Evolutionary conservation across 441 rosid species (phyloP), one percentile per base, ranked within the genome.

Genomic region (Bocquillonia castaneifolia): DNA sequence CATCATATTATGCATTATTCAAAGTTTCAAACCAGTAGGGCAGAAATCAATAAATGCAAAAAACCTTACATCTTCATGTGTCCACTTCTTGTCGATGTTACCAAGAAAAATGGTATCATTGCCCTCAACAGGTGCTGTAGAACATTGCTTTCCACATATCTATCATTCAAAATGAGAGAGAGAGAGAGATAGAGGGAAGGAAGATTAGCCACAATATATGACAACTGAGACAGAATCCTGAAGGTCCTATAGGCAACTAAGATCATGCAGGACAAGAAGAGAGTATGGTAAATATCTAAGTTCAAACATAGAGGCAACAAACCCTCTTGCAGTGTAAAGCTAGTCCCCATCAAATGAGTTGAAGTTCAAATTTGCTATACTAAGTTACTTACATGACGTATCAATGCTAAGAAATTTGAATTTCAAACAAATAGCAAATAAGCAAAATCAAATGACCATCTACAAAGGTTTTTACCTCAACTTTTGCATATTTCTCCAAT

Each of bases 71-170:
- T 78, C 79, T 62, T 60, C 74, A 32, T 64, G 63, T 63, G 34
- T 72, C 81, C 81, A 78, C 44, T 68, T 72, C 74, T 68, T 78
- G 74, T 71, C 75, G 66, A 78, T 75, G 62, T 74, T 78, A 55
- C 81, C 79, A 29, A 78, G 76, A 61, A 64, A 78, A 51, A 78
- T 64, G 31, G 81, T 78, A 70, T 74, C 81, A 61, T 74, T 74
- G 57, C 76, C 81, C 67, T 74, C 81, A 42, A 75, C 81, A 44
- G 72, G 74, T 25, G 68, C 68, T 32, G 74, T 59, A 58, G 69
- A 7, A 69, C 81, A 78, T 69, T 64, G 72, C 74, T 78, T 78
- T 45, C 81, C 81, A 57, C 72, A 68, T 42, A 78, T 74, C 81
- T 78, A 59, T 45, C 26, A 34, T 40, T 58, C 37, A 15, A 44